These are phyloP conservation scores for Amoebophrya sp. DNA, from an alignment of 169 alveolate genomes.

Conservation along the genomic window DNA sequence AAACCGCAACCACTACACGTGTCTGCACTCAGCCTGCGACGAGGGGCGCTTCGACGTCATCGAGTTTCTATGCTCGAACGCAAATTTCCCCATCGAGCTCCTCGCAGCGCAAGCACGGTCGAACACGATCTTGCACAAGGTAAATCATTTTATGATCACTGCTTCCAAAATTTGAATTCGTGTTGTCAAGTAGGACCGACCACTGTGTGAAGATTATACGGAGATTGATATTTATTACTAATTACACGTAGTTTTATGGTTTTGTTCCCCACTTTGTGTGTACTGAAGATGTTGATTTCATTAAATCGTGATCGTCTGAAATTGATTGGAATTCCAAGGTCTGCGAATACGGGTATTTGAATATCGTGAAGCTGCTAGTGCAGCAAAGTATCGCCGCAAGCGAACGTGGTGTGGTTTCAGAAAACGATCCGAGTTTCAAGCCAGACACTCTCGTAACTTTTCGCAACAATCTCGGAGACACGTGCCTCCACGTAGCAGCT, in stretches of 20 bases:
- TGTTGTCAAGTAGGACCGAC: no score
- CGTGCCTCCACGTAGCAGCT: conserved; percentile 13
- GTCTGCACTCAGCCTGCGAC: conserved; percentile 27
- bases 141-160: no score
- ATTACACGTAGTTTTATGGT: no score
- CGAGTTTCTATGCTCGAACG: neutral
- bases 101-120: neutral
- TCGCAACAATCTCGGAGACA: conserved; percentile 9
- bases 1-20: conserved; percentile 15
- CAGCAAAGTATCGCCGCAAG: neutral
- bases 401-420: neutral
- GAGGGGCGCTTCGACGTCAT: neutral
- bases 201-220: no score
- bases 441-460: neutral
- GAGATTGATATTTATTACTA: no score
- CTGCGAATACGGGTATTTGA: neutral
- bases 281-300: no score
- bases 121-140: conserved; percentile 23
- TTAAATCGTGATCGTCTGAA: no score
- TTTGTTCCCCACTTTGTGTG: no score
- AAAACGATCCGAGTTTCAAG: neutral
- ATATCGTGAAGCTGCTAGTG: conserved; percentile 13
- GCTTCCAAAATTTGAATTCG: no score
- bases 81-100: neutral
- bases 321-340: no score